Evolutionary conservation across 441 rosid genomes (phyloP).

Genomic region (Corymbia calophylla): DNA sequence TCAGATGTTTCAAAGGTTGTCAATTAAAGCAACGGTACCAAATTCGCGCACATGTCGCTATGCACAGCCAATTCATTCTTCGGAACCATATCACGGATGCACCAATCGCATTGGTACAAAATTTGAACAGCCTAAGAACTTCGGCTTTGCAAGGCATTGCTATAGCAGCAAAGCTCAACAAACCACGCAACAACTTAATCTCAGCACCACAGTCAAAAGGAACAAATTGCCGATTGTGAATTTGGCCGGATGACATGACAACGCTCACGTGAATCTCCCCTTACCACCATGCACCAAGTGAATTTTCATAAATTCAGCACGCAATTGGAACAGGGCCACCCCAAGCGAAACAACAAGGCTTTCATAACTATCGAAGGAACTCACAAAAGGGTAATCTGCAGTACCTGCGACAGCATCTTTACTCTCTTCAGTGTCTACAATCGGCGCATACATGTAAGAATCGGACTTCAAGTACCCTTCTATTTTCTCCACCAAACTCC

Average conservation of each 20-base stretch:
- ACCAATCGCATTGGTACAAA: not conserved
- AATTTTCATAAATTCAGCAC: not conserved
- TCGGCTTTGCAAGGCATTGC: not conserved
- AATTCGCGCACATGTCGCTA: not conserved
- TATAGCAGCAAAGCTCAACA: not conserved
- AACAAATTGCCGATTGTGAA: not conserved
- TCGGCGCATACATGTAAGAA: not conserved
- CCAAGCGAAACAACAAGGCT: not conserved
- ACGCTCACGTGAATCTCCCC: not conserved
- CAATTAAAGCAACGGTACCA: not conserved
- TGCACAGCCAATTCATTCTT: not conserved
- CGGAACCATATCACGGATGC: not conserved
- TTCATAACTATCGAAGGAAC: not conserved
- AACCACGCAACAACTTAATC: not conserved
- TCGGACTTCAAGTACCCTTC: not conserved
- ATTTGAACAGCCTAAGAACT: not conserved
- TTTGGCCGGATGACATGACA: not conserved
- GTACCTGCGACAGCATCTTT: slow-evolving; percentile 26
- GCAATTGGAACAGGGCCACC: not conserved
- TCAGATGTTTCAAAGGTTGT: not conserved
- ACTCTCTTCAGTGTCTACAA: not conserved
- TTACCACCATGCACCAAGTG: not conserved
- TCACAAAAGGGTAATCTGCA: not conserved
- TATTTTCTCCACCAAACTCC: not conserved
- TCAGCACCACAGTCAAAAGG: not conserved